Evolutionary conservation across 495 filamentous ascomycete species (phyloP), one percentile per base, ranked within the genome.

Genomic region (Antarctomyces pellizariae): DNA sequence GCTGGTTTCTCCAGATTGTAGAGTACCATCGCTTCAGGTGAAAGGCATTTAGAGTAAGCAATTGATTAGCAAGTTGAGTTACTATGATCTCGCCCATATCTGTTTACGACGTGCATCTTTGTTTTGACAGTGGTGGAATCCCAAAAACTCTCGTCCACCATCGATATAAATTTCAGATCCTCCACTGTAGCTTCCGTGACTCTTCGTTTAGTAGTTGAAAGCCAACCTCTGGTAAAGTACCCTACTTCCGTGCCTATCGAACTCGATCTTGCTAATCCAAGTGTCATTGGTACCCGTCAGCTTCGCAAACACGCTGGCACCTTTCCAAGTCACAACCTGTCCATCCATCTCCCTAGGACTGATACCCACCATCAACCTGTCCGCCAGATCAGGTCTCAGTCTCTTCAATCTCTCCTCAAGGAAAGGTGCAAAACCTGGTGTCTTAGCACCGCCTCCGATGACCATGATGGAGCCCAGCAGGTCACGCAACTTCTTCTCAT

Each of bases 251-350:
- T 91, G 47, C 34, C 77, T 64, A 46, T 93, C 79, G 50, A 89
- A 95, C 51, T 95, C 86, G 30, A 71, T 53, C 29, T 65, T 59
- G 1, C 72, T 71, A 36, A 95, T 79, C 86, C 86, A 95, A 47
- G 71, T 79, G 50, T 97, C 89, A 48, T 93, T 92, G 6, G 74
- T 77, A 16, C 57, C 53, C 33, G 49, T 62, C 43, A 97, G 53
- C 52, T 90, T 84, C n/a, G 77, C 82, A 57, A 93, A 97, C 15
- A 97, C 77, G 41, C 82, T 91, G 2, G 75, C 89, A 1, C 86
- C 86, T 59, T 97, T 97, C 86, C 86, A 97, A 4, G 75, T 73
- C 16, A 95, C 75, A 4, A 92, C 82, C 44, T 92, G 79, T 13
- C 79, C 75, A 45, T 95, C 86, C 43, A 97, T 64, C 39, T 97